phyloP scores from a whole-genome alignment of 306 rosid genomes.

The Rosa multiflora region DNA sequence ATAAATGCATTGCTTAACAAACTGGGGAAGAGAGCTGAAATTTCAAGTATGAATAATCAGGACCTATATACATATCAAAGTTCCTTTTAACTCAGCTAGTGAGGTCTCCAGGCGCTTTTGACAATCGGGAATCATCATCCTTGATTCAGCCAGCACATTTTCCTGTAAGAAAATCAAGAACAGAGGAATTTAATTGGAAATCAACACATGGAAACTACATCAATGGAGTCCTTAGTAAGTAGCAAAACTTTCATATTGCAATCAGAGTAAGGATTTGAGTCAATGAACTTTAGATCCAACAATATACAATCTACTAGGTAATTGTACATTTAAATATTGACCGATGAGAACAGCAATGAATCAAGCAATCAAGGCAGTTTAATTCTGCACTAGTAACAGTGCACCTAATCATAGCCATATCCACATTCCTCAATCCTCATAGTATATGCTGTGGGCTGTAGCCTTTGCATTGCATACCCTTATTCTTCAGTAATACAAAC shows the following conservation, averaged over 20 bases:
- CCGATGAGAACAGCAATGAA: background rate
- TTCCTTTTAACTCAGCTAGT: conserved; percentile 64
- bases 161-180: conserved; percentile 53
- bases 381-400: background rate
- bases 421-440: background rate
- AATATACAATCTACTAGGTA: background rate
- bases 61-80: conserved; percentile 45
- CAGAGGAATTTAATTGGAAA: conserved; percentile 3
- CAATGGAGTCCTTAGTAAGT: background rate
- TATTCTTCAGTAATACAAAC: background rate
- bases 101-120: conserved; percentile 81
- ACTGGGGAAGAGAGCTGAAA: conserved; percentile 4
- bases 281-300: background rate
- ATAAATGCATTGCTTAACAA: background rate
- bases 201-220: background rate
- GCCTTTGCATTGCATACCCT: background rate
- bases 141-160: conserved; percentile 89
- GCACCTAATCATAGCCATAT: background rate
- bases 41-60: background rate
- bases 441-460: background rate
- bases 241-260: background rate
- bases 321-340: background rate
- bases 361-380: background rate
- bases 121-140: conserved; percentile 97
- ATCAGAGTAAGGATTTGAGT: background rate